Evolutionary conservation across 768 basidiomycete species (phyloP), one percentile per base, ranked within the genome.

Genomic region (Epithele typhae): DNA sequence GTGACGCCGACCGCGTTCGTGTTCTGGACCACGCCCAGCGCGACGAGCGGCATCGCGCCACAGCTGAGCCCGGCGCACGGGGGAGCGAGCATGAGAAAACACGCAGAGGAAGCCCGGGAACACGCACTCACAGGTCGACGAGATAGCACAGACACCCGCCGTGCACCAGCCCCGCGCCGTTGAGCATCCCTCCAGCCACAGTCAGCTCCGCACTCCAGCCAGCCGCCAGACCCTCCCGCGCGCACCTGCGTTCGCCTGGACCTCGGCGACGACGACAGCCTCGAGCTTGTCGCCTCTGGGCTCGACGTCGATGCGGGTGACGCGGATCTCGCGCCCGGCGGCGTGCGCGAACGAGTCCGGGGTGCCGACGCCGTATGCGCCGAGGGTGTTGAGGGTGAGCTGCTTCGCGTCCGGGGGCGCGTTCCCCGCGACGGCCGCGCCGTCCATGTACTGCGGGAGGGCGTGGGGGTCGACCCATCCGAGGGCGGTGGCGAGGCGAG

Each of bases 131-230:
- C 82, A 83, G 86, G 64, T 87, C 85, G 36, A 87, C 78, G 45
- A 87, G 68, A 64, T 86, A 86, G 37, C 83, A 80, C 25, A 87
- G 61, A 45, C 82, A 84, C 32, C 81, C 84, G n/a, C 86, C 85
- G 53, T 87, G 85, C 14, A 87, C 69, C 77, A 84, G 83, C 2
- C 81, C 81, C 21, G 82, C 82, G 11, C 84, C 84, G 54, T 87
- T 88, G 25, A 87, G 68, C 82, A 86, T 85, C 46, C 75, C 84
- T 84, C 51, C 30, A 37, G n/a, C n/a, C n/a, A n/a, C n/a, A n/a
- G 17, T 24, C 25, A 47, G 17, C 44, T n/a, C n/a, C n/a, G n/a
- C n/a, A n/a, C n/a, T 35, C 21, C 1, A 19, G 11, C n/a, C 18
- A 6, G 17, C 9, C 35, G 35, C 17, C 35, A 19, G 6, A 14